Percentiles rank a stretch among this genome's conserved stretches.
Conservation (phyloP, 768 basidiomycete genomes). For the Hysterangium stoloniferum region DNA sequence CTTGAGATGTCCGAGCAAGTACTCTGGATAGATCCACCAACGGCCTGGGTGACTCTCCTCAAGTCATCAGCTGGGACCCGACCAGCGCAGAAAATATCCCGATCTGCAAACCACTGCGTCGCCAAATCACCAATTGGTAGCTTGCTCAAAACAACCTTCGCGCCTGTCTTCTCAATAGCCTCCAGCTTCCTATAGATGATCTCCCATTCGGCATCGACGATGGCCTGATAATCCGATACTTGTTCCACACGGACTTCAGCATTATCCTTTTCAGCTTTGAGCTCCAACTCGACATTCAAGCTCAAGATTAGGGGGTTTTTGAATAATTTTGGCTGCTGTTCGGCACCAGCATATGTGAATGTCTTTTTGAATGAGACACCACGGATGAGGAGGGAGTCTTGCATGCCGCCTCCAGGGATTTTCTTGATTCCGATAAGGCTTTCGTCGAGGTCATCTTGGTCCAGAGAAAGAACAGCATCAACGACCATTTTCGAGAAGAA, state of each 20-base stretch:
- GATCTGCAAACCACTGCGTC: slow-evolving; percentile 98
- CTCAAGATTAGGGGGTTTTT: slow-evolving; percentile 82
- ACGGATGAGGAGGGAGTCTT: slow-evolving; percentile 82
- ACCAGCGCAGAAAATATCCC: slow-evolving; percentile 98
- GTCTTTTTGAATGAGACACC: slow-evolving; percentile 99
- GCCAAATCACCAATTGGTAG: slow-evolving; percentile 97
- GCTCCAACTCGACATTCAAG: slow-evolving; percentile 94
- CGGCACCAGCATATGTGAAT: slow-evolving; percentile 97
- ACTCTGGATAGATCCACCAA: slow-evolving; percentile 90
- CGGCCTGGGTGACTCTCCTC: slow-evolving; percentile 90
- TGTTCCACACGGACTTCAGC: slow-evolving; percentile 96
- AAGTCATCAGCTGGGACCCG: slow-evolving; percentile 88
- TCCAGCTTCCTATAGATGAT: slow-evolving; percentile 98
- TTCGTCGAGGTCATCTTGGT: slow-evolving; percentile 91
- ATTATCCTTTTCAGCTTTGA: slow-evolving; percentile 99
- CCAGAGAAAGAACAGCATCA: slow-evolving; percentile 87
- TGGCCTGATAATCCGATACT: slow-evolving; percentile 97
- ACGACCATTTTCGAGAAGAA: slow-evolving; percentile 99
- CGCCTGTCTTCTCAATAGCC: slow-evolving; percentile 92
- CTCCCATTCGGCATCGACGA: slow-evolving; percentile 99
- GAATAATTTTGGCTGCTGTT: slow-evolving; percentile 96
- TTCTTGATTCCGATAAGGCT: slow-evolving; percentile 96
- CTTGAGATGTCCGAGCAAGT: slow-evolving; percentile 88
- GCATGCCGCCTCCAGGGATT: slow-evolving; percentile 95
- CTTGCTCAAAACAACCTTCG: slow-evolving; percentile 95